These are phyloP conservation scores for Boletellus ananiceps DNA, from an alignment of 768 basidiomycete genomes.

Conservation along the genomic window DNA sequence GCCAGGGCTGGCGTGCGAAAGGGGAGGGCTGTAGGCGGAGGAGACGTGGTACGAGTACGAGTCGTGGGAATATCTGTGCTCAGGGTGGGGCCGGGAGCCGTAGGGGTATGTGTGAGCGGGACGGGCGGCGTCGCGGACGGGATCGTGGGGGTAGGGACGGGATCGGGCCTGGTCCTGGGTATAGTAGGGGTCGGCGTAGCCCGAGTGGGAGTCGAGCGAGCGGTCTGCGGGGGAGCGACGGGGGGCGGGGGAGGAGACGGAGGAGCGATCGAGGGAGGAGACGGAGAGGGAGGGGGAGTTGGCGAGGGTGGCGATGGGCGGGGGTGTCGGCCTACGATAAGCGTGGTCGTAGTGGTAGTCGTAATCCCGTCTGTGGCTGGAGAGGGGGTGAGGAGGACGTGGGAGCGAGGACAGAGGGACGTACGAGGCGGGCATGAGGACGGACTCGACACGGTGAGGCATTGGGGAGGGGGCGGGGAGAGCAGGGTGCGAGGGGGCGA, in stretches of 20 bases:
- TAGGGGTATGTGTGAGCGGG: conserved; percentile 36
- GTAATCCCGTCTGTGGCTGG: conserved; percentile 35
- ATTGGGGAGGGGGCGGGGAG: conserved; percentile 27
- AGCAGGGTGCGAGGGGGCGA: conserved; percentile 20
- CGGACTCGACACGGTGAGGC: conserved; percentile 49
- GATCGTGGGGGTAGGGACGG: conserved; percentile 32
- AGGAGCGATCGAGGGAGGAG: conserved; percentile 56
- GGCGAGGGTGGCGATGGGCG: conserved; percentile 46
- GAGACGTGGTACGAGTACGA: conserved; percentile 30
- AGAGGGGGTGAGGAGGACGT: conserved; percentile 25
- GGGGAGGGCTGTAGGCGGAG: conserved; percentile 24
- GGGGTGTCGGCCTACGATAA: conserved; percentile 42
- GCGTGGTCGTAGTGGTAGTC: conserved; percentile 39
- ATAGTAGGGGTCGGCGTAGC: conserved; percentile 37
- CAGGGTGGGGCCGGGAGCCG: conserved; percentile 22
- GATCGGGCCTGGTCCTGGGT: conserved; percentile 35
- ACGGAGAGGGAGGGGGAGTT: conserved; percentile 60
- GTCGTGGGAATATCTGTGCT: conserved; percentile 33
- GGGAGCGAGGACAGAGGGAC: conserved; percentile 25
- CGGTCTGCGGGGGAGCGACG: conserved; percentile 38
- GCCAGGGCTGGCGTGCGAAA: conserved; percentile 20
- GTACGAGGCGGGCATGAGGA: conserved; percentile 32
- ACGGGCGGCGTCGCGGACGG: conserved; percentile 29
- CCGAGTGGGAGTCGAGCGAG: conserved; percentile 20
- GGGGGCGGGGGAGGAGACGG: conserved; percentile 55